Evolutionary conservation across 1,139 yeast genomes (phyloP).

Genomic region (Pichia sp.): DNA sequence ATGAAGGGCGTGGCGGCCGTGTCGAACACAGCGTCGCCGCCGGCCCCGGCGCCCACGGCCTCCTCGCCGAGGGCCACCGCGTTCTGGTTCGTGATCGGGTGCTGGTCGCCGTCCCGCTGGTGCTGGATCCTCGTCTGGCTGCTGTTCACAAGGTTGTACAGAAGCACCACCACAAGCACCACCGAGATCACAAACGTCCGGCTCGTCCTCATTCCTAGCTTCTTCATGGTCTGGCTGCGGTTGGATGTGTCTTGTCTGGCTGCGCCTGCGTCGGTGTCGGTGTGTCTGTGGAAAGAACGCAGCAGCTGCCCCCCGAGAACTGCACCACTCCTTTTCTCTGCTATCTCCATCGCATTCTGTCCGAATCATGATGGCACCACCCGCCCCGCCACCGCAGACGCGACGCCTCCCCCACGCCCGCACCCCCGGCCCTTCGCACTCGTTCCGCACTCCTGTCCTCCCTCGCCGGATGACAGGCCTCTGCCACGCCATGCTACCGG

Average conservation of each 20-base stretch:
- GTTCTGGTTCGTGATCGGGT: not conserved
- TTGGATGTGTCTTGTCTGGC: not conserved
- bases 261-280: not conserved
- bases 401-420: not conserved
- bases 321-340: not conserved
- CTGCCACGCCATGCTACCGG: no score
- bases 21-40: not conserved
- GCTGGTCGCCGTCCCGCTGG: not conserved
- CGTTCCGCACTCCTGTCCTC: no score
- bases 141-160: not conserved
- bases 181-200: not conserved
- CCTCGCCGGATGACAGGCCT: no score
- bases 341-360: not conserved
- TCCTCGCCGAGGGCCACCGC: not conserved
- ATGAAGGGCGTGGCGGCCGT: conserved; percentile 43
- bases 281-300: no score
- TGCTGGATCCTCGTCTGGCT: conserved; percentile 4
- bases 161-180: not conserved
- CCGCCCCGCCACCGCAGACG: not conserved
- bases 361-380: no score
- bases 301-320: no score
- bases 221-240: not conserved
- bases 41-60: not conserved
- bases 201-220: not conserved
- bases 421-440: not conserved